Percentiles rank a stretch among this genome's conserved stretches.
phyloP scores from a whole-genome alignment of 2,329 filamentous ascomycete genomes.

The Penicillium glabrum region DNA sequence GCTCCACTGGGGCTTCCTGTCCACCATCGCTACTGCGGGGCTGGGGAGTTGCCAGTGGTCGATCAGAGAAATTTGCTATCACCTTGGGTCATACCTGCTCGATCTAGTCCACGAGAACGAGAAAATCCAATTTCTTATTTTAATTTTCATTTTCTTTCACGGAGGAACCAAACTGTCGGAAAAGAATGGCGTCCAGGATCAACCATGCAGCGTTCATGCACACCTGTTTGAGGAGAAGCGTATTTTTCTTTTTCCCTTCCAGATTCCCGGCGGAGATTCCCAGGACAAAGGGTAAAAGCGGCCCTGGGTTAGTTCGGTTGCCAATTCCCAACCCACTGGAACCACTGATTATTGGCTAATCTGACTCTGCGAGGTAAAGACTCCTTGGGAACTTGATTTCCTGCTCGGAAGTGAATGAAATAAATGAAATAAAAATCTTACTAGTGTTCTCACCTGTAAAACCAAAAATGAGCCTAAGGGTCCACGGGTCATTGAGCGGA shows the following conservation, averaged over 20 bases:
- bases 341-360: slow-evolving; percentile 29
- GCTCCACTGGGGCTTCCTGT: slow-evolving; percentile 9
- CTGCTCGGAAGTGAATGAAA: background rate
- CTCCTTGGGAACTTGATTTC: background rate
- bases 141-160: background rate
- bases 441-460: background rate
- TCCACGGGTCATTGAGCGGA: background rate
- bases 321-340: slow-evolving; percentile 30
- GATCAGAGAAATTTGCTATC: slow-evolving; percentile 11
- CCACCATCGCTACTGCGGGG: slow-evolving; percentile 11
- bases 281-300: slow-evolving; percentile 16
- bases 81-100: background rate
- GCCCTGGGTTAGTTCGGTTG: slow-evolving; percentile 20
- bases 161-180: slow-evolving; percentile 1
- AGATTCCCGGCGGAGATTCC: slow-evolving; percentile 4
- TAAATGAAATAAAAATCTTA: background rate
- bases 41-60: slow-evolving; percentile 10
- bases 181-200: slow-evolving; percentile 2
- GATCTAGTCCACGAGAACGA: slow-evolving; percentile 1
- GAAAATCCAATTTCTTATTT: background rate
- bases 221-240: slow-evolving; percentile 3
- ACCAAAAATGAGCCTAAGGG: background rate
- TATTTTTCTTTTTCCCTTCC: background rate
- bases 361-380: slow-evolving; percentile 1
- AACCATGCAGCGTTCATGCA: slow-evolving; percentile 8